Conservation (phyloP, 345 rosid species). For the Boechera retrofracta region DNA sequence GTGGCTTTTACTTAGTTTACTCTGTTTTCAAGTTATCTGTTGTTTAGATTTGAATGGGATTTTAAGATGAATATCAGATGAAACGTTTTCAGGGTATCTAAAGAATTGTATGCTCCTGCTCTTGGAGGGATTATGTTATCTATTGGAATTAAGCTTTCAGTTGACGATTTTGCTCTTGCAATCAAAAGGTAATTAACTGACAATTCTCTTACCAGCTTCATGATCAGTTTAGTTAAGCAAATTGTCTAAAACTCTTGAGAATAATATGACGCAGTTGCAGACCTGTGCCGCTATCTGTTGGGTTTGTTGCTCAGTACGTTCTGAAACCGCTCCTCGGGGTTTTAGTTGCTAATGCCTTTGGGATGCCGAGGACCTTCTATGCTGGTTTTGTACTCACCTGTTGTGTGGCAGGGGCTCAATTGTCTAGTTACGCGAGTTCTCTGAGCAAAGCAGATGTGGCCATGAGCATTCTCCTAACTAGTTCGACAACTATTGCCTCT, state of each 20-base stretch:
- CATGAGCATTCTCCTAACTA: conserved; percentile 88
- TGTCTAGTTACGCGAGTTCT: conserved; percentile 56
- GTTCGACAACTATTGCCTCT: conserved; percentile 80
- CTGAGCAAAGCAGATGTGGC: conserved; percentile 75
- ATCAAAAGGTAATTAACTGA: conserved; percentile 61
- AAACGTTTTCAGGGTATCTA: conserved; percentile 73
- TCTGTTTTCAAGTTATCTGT: conserved; percentile 13
- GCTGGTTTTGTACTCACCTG: conserved; percentile 82
- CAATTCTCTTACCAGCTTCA: not conserved
- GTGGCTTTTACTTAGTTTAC: conserved; percentile 5
- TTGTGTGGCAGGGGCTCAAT: conserved; percentile 95
- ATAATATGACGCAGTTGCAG: conserved; percentile 46
- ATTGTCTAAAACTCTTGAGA: not conserved
- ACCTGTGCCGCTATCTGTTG: conserved; percentile 84
- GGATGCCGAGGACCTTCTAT: conserved; percentile 72
- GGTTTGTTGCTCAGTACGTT: conserved; percentile 73
- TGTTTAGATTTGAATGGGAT: not conserved
- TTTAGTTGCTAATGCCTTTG: conserved; percentile 73
- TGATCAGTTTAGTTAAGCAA: not conserved
- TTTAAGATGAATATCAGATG: conserved; percentile 25
- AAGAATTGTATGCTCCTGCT: conserved; percentile 94
- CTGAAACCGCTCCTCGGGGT: conserved; percentile 85
- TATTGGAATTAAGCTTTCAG: conserved; percentile 85
- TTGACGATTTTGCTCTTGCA: conserved; percentile 89
- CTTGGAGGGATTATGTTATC: conserved; percentile 97